phyloP scores from a whole-genome alignment of 306 rosid species.

The Trifolium repens region DNA sequence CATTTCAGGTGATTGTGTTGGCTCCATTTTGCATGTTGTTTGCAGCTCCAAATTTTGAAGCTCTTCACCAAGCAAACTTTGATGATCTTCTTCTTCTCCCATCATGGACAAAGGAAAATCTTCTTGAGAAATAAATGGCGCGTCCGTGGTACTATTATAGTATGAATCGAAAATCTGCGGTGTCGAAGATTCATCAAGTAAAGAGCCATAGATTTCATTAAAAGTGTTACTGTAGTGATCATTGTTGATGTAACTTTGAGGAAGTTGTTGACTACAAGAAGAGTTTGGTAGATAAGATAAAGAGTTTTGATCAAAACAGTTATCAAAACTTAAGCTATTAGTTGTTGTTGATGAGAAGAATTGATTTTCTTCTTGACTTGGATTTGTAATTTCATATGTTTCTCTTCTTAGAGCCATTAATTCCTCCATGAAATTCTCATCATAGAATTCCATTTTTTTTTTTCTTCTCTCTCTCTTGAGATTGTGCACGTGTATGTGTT shows the following conservation, averaged over 20 bases:
- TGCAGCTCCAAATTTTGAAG: constrained; percentile 63
- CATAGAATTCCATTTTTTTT: constrained; percentile 64
- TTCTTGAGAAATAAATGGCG: constrained; percentile 57
- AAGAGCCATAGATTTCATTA: constrained; percentile 57
- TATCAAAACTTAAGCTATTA: constrained; percentile 38
- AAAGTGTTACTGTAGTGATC: constrained; percentile 34
- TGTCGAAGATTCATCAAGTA: constrained; percentile 44
- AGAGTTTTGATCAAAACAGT: constrained; percentile 64
- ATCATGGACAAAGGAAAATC: constrained; percentile 53
- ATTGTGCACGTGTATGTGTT: constrained; percentile 32
- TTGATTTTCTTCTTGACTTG: constrained; percentile 58
- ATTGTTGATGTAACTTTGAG: constrained; percentile 48
- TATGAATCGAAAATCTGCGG: constrained; percentile 60
- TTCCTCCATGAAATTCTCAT: constrained; percentile 73
- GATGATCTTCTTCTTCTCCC: constrained; percentile 61
- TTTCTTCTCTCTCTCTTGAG: not conserved
- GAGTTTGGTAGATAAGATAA: constrained; percentile 49
- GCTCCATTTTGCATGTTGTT: constrained; percentile 69
- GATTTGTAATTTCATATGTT: constrained; percentile 57
- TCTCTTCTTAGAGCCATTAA: constrained; percentile 69
- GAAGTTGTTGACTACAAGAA: constrained; percentile 51
- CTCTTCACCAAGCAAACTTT: constrained; percentile 59
- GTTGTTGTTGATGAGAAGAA: constrained; percentile 44
- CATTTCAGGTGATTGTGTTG: constrained; percentile 61
- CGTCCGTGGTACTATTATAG: constrained; percentile 44